phyloP scores from a whole-genome alignment of 805 yeast genomes.

The Candida railenensis region DNA sequence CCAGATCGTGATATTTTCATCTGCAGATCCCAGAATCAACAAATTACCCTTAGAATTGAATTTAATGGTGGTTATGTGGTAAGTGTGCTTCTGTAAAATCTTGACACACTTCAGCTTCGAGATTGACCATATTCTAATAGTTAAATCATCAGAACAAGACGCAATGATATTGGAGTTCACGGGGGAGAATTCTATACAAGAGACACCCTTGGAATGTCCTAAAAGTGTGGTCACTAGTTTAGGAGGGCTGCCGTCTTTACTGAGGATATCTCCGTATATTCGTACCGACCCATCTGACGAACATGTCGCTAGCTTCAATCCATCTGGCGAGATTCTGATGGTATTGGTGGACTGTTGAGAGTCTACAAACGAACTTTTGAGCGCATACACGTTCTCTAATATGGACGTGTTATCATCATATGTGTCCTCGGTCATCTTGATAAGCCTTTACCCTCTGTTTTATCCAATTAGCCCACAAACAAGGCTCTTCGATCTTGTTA shows the following conservation, averaged over 20 bases:
- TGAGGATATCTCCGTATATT: not conserved
- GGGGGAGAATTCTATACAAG: conserved; percentile 77
- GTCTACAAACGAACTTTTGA: not conserved
- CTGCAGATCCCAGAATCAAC: conserved; percentile 79
- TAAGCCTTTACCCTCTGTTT: no score
- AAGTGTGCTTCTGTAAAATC: conserved; percentile 75
- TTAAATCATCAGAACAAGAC: conserved; percentile 82
- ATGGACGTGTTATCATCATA: not conserved
- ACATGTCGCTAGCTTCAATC: conserved; percentile 84
- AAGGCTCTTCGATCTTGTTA: no score
- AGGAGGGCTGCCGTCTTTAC: not conserved
- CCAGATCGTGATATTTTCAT: conserved; percentile 91
- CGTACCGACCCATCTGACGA: conserved; percentile 78
- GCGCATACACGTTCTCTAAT: not conserved
- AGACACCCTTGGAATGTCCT: conserved; percentile 72
- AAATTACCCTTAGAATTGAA: conserved; percentile 77
- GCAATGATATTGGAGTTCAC: conserved; percentile 66
- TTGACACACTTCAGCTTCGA: conserved; percentile 48
- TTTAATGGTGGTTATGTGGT: conserved; percentile 69
- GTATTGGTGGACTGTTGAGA: not conserved
- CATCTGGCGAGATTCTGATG: conserved; percentile 63
- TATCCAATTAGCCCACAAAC: no score
- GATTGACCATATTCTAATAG: conserved; percentile 72
- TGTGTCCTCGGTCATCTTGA: not conserved
- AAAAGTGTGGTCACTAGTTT: not conserved